A percentile compares a stretch with the other conserved stretches of the same genome.
Evolutionary conservation across 495 filamentous ascomycete species (phyloP).

Genomic region (Hypomontagnella submonticulosa): DNA sequence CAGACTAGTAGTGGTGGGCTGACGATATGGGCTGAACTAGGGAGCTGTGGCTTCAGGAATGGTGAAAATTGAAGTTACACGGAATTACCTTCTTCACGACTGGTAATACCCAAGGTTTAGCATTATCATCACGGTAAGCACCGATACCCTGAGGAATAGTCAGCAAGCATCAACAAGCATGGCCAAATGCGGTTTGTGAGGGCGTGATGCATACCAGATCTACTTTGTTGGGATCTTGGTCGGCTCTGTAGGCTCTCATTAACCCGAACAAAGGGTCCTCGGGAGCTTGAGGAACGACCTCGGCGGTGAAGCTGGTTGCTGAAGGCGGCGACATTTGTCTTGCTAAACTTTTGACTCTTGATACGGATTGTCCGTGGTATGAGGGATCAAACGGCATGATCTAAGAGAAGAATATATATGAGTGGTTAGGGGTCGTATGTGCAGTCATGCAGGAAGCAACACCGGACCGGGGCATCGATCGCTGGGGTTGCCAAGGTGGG

Average conservation of each 20-base stretch:
- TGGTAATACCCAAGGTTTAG: constrained; percentile 97
- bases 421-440: constrained; percentile 1
- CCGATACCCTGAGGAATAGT: constrained; percentile 89
- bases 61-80: constrained; percentile 12
- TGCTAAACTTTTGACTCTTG: constrained; percentile 46
- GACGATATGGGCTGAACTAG: constrained; percentile 50
- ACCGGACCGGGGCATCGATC: constrained; percentile 8
- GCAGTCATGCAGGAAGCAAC: constrained; percentile 4
- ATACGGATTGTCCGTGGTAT: constrained; percentile 42
- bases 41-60: not conserved
- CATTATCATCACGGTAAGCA: constrained; percentile 93
- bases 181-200: not conserved
- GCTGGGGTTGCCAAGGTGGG: constrained; percentile 33
- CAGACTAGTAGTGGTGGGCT: constrained; percentile 36
- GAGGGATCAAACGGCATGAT: constrained; percentile 46
- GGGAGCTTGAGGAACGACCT: constrained; percentile 87
- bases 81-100: constrained; percentile 89
- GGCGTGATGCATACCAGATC: constrained; percentile 69
- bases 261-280: constrained; percentile 96
- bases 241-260: constrained; percentile 86
- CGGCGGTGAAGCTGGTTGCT: constrained; percentile 77
- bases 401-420: constrained; percentile 35
- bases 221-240: constrained; percentile 86
- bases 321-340: constrained; percentile 49
- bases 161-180: too few relatives aligned